Evolutionary conservation across 345 rosid genomes (phyloP).

Genomic region (Sonneratia caseolaris): DNA sequence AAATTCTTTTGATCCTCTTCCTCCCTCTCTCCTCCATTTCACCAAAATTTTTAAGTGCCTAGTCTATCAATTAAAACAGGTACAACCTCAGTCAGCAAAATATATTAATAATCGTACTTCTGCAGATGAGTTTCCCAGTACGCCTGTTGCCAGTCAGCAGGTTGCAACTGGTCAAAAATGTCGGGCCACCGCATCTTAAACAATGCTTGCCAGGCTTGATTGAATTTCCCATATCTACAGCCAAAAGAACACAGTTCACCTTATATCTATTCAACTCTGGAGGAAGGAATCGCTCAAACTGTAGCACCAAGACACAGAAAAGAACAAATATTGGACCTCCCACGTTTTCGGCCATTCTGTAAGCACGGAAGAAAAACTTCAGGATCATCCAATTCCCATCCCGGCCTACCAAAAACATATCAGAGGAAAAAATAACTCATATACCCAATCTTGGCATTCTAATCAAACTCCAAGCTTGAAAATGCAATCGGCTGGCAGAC

Average conservation of each 20-base stretch:
- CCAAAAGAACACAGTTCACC: background rate
- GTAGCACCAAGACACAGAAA: background rate
- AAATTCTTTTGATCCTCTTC: background rate
- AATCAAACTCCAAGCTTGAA: background rate
- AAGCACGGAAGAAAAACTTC: slow-evolving; percentile 26
- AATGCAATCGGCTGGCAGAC: slow-evolving; percentile 8
- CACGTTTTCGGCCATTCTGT: slow-evolving; percentile 45
- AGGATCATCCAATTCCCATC: slow-evolving; percentile 27
- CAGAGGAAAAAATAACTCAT: background rate
- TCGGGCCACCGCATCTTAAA: slow-evolving; percentile 64
- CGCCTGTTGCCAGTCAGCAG: slow-evolving; percentile 55
- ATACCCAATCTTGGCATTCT: background rate
- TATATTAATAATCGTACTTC: slow-evolving; percentile 25
- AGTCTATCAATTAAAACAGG: background rate
- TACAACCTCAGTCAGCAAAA: background rate
- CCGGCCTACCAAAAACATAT: slow-evolving; percentile 49
- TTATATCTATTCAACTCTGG: background rate
- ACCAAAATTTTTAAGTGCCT: background rate
- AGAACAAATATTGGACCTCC: slow-evolving; percentile 31
- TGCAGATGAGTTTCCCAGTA: slow-evolving; percentile 87
- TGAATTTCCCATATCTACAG: slow-evolving; percentile 38
- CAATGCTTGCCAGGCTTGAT: slow-evolving; percentile 49
- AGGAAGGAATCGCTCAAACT: background rate
- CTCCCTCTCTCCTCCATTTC: background rate
- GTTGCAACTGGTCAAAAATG: slow-evolving; percentile 14